Conservation (phyloP, 1,284 basidiomycete species). For the Entoloma clypeatum region DNA sequence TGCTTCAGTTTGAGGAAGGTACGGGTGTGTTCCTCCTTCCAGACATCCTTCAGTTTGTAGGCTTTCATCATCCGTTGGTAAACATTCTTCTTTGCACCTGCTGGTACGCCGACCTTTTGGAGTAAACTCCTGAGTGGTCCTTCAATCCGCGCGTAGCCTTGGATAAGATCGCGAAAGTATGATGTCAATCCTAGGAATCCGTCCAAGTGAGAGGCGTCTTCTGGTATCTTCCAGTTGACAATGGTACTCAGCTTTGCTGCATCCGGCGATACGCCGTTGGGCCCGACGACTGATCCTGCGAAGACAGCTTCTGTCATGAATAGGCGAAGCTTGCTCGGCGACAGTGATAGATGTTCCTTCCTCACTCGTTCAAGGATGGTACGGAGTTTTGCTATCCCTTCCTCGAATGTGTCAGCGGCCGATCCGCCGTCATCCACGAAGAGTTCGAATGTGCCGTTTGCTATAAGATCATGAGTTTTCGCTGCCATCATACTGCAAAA, state of each 20-base stretch:
- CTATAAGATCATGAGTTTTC: slow-evolving; percentile 29
- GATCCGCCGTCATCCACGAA: slow-evolving; percentile 32
- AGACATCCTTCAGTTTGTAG: slow-evolving; percentile 21
- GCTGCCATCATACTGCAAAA: slow-evolving; percentile 32
- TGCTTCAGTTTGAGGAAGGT: slow-evolving; percentile 30
- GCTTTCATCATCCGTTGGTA: slow-evolving; percentile 22
- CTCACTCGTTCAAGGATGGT: slow-evolving; percentile 21
- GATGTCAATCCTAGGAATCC: slow-evolving; percentile 25
- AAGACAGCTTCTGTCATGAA: slow-evolving; percentile 33
- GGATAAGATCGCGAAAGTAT: slow-evolving; percentile 23
- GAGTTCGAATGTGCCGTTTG: slow-evolving; percentile 24
- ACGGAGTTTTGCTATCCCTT: slow-evolving; percentile 19
- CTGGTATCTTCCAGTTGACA: slow-evolving; percentile 29
- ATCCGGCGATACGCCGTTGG: slow-evolving; percentile 29
- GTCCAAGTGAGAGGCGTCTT: slow-evolving; percentile 23
- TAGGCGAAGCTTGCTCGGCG: slow-evolving; percentile 28
- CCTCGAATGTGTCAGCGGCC: slow-evolving; percentile 27
- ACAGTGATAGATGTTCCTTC: slow-evolving; percentile 26
- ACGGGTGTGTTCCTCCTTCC: slow-evolving; percentile 27
- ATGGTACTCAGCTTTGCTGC: slow-evolving; percentile 31
- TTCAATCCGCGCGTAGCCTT: slow-evolving; percentile 19
- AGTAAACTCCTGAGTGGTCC: slow-evolving; percentile 28
- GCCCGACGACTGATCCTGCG: slow-evolving; percentile 28
- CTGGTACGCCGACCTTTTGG: slow-evolving; percentile 20
- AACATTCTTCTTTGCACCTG: slow-evolving; percentile 18